These are phyloP conservation scores for Eucalyptus caleyi DNA, from an alignment of 345 rosid species.

Conservation along the genomic window DNA sequence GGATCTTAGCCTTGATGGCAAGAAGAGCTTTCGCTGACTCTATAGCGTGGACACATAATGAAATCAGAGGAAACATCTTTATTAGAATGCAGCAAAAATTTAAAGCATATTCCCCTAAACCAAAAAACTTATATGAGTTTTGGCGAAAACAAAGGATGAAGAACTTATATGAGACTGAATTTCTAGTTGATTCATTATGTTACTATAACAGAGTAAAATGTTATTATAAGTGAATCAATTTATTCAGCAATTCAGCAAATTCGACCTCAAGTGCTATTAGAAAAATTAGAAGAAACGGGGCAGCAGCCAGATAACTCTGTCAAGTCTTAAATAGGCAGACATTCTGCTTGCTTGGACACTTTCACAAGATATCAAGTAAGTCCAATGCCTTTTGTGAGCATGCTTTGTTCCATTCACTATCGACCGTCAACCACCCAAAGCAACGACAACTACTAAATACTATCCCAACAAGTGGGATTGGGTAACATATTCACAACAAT, in stretches of 20 bases:
- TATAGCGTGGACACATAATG: not conserved
- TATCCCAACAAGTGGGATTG: no score
- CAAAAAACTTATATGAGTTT: not conserved
- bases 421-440: no score
- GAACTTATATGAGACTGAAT: not conserved
- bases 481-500: no score
- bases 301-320: not conserved
- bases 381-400: no score
- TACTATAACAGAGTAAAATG: not conserved
- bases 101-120: not conserved
- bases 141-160: not conserved
- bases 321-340: not conserved
- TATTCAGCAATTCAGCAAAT: not conserved
- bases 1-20: not conserved
- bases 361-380: no score
- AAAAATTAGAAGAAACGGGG: not conserved
- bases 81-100: not conserved
- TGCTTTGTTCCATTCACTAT: no score
- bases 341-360: not conserved
- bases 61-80: not conserved
- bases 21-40: not conserved
- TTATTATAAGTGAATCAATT: not conserved
- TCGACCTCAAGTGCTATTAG: not conserved
- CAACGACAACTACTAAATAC: no score
- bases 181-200: not conserved